These are phyloP conservation scores for Avena sativa DNA, from an alignment of 176 grass and related monocot species.

Conservation along the genomic window DNA sequence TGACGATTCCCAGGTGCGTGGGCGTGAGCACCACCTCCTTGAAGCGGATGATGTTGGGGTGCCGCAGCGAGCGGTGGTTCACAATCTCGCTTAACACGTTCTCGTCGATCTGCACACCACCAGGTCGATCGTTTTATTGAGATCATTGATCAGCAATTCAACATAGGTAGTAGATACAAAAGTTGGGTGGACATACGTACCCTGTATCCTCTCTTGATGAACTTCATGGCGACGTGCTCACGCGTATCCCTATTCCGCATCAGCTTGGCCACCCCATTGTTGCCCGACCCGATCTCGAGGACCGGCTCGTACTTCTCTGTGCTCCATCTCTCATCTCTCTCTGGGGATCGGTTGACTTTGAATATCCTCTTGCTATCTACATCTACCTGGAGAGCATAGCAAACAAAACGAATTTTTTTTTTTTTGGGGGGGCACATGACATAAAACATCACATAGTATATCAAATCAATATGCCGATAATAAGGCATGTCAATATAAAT, in stretches of 20 bases:
- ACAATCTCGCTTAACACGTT: conserved; percentile 91
- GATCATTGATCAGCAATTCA: too few species aligned
- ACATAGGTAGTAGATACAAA: too few species aligned
- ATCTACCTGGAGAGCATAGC: too few species aligned
- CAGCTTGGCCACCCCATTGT: conserved; percentile 79
- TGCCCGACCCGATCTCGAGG: conserved; percentile 76
- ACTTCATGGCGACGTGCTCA: conserved; percentile 82
- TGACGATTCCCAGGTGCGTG: conserved; percentile 87
- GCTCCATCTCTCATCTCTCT: too few species aligned
- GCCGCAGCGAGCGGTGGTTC: conserved; percentile 78
- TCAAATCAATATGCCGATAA: too few species aligned
- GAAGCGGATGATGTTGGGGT: conserved; percentile 93
- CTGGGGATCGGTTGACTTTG: not conserved
- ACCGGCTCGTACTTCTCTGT: conserved; percentile 74
- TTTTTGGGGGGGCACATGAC: too few species aligned
- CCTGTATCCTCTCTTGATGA: conserved; percentile 77
- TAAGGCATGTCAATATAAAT: too few species aligned
- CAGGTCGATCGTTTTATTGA: too few species aligned
- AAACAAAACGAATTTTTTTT: too few species aligned
- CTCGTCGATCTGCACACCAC: conserved; percentile 68
- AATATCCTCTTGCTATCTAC: not conserved
- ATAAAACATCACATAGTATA: too few species aligned
- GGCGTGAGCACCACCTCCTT: conserved; percentile 90
- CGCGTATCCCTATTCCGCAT: conserved; percentile 66
- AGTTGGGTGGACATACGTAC: conserved; percentile 14